phyloP scores from a whole-genome alignment of 768 basidiomycete species.

The Leccinum truebloodii region DNA sequence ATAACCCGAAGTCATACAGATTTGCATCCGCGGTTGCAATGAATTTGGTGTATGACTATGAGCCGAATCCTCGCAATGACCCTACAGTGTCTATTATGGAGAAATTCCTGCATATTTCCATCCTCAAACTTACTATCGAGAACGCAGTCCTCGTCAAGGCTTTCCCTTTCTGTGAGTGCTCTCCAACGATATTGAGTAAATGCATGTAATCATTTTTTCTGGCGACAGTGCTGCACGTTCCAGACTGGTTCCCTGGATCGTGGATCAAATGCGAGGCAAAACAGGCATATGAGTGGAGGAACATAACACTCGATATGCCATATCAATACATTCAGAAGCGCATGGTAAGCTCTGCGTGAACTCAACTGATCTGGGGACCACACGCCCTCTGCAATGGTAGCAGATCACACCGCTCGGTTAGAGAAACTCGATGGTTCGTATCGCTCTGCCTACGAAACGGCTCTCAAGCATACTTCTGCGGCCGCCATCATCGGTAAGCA shows the following conservation, averaged over 20 bases:
- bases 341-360: neutral
- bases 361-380: neutral
- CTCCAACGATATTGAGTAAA: neutral
- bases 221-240: conserved; percentile 8
- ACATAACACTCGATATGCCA: conserved; percentile 3
- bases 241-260: conserved; percentile 16
- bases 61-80: neutral
- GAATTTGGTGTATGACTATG: conserved; percentile 7
- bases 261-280: conserved; percentile 7
- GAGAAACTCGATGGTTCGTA: conserved; percentile 2
- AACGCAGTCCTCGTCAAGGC: neutral
- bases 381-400: conserved; percentile 4
- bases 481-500: conserved; percentile 11
- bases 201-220: neutral
- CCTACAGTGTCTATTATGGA: neutral
- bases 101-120: neutral
- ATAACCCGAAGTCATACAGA: too few species aligned
- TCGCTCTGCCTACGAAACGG: neutral
- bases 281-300: neutral
- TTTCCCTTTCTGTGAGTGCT: neutral
- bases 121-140: neutral
- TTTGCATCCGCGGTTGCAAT: conserved; percentile 23
- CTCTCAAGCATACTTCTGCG: conserved; percentile 7
- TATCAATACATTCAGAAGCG: conserved; percentile 3
- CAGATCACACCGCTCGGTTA: conserved; percentile 13